phyloP scores from a whole-genome alignment of 1,284 basidiomycete genomes.

The Polyporus tsugae region DNA sequence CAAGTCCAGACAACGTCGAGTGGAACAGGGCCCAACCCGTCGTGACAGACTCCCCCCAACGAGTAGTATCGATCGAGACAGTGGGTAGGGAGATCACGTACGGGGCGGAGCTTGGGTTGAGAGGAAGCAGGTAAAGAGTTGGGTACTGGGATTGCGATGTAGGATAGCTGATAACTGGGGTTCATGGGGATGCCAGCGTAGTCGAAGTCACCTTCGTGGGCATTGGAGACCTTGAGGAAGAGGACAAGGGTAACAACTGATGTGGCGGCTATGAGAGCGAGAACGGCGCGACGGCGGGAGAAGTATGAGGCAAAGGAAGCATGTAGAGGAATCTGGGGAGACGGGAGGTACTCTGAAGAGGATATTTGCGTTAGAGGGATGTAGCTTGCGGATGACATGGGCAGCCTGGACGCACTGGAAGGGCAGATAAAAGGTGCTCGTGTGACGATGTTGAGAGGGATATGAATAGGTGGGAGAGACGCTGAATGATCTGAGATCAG shows the following conservation, averaged over 20 bases:
- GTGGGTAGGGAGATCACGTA: conserved; percentile 33
- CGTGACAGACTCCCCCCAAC: conserved; percentile 34
- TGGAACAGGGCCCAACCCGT: conserved; percentile 26
- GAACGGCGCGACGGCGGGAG: conserved; percentile 33
- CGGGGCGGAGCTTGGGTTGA: conserved; percentile 31
- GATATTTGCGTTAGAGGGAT: conserved; percentile 37
- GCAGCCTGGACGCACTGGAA: conserved; percentile 16
- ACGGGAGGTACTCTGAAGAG: conserved; percentile 23
- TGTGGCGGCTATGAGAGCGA: conserved; percentile 32
- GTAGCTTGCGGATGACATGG: conserved; percentile 37
- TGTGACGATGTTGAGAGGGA: conserved; percentile 23
- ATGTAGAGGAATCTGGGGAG: conserved; percentile 6
- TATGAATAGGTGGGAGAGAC: conserved; percentile 11
- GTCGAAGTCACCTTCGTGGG: conserved; percentile 27
- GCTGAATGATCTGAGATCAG: conserved; percentile 9
- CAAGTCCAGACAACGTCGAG: conserved; percentile 44
- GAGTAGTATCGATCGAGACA: conserved; percentile 39
- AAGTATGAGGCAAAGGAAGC: conserved; percentile 21
- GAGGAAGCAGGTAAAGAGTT: conserved; percentile 22
- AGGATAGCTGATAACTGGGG: conserved; percentile 28
- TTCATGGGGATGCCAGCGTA: conserved; percentile 21
- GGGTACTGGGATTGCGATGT: conserved; percentile 37
- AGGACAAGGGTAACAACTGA: conserved; percentile 34
- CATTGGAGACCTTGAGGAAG: conserved; percentile 25
- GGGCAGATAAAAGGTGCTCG: conserved; percentile 20